These are phyloP conservation scores for Hanseniaspora valbyensis DNA, from an alignment of 805 yeast genomes.

Conservation along the genomic window DNA sequence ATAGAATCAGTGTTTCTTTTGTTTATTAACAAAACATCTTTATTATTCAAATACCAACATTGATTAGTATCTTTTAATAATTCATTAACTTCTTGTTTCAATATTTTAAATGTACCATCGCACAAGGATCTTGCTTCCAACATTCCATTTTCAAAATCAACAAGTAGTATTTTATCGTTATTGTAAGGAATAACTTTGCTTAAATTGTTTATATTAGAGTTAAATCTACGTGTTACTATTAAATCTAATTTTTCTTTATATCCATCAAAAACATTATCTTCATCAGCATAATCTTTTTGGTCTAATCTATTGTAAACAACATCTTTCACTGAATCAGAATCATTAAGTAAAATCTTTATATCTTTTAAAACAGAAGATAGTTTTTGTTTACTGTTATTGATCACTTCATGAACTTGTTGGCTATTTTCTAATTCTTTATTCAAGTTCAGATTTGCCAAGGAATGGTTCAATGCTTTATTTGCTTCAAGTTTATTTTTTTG, in stretches of 20 bases:
- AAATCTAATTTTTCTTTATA: not conserved
- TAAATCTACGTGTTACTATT: not conserved
- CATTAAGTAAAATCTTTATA: conserved; percentile 1
- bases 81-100: not conserved
- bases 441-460: not conserved
- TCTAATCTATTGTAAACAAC: not conserved
- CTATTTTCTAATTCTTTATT: not conserved
- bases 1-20: not conserved
- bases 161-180: not conserved
- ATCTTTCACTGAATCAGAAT: not conserved
- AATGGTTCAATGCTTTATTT: not conserved
- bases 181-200: not conserved
- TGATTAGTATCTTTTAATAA: not conserved
- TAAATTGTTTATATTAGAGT: conserved; percentile 3
- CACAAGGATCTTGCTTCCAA: conserved; percentile 7
- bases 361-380: conserved; percentile 3
- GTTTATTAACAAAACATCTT: not conserved
- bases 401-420: not conserved
- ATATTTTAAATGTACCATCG: not conserved
- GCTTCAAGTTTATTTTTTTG: conserved; percentile 3
- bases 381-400: conserved; percentile 3
- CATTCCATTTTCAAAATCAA: conserved; percentile 7
- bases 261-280: not conserved
- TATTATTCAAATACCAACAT: conserved; percentile 6
- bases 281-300: not conserved